Conservation (phyloP, 371 early-diverging fungal species). For the Neoconidiobolus thromboides region DNA sequence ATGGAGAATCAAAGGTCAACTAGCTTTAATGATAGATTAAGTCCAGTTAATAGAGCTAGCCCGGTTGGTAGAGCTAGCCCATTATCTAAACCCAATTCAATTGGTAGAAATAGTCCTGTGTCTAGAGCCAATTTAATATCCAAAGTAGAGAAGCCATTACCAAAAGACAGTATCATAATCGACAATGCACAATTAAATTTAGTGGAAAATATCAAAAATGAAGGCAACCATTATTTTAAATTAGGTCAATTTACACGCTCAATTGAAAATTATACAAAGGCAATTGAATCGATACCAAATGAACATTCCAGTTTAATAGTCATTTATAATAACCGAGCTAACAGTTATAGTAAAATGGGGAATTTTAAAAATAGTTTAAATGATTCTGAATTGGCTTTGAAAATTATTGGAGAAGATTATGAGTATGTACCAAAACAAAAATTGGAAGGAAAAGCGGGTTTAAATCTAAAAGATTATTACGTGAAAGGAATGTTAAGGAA, state of each 20-base stretch:
- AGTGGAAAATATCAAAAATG: constrained; percentile 25
- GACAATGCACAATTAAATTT: constrained; percentile 12
- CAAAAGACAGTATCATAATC: constrained; percentile 12
- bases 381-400: constrained; percentile 34
- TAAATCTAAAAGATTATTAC: constrained; percentile 33
- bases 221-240: constrained; percentile 70
- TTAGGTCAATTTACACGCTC: constrained; percentile 77
- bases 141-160: neutral
- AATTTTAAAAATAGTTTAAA: constrained; percentile 44
- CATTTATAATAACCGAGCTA: constrained; percentile 77
- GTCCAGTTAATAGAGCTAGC: neutral
- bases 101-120: no score
- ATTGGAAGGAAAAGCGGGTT: constrained; percentile 1
- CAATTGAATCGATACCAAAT: constrained; percentile 31
- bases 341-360: constrained; percentile 65
- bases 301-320: constrained; percentile 41
- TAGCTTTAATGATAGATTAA: no score
- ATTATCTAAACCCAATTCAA: no score
- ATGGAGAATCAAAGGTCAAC: no score
- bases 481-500: constrained; percentile 52
- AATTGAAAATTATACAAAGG: constrained; percentile 43
- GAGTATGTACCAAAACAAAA: neutral
- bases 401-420: constrained; percentile 15
- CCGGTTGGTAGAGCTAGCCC: neutral
- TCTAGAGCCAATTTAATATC: no score